These are phyloP conservation scores for Monosporascus sp. DNA, from an alignment of 2,329 filamentous ascomycete species.

Conservation along the genomic window DNA sequence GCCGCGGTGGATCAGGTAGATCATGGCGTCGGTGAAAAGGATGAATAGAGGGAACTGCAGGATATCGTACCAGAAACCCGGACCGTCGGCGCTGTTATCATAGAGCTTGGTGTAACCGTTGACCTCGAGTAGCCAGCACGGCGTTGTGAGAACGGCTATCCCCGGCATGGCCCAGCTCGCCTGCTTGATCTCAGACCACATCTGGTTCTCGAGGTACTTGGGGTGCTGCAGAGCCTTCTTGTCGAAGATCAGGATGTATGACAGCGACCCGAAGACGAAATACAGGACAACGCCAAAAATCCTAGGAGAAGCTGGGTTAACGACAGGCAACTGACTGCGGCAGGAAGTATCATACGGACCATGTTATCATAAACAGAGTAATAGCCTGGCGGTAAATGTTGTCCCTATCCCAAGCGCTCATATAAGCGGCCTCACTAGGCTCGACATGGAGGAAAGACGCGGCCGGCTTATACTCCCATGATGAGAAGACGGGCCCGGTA, in stretches of 20 bases:
- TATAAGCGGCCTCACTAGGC: constrained; percentile 71
- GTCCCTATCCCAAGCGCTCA: constrained; percentile 72
- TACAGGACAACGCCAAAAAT: constrained; percentile 81
- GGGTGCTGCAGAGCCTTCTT: constrained; percentile 84
- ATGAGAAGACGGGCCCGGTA: constrained; percentile 51
- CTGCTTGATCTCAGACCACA: constrained; percentile 78
- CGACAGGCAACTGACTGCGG: neutral
- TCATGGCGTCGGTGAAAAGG: constrained; percentile 69
- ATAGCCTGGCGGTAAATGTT: constrained; percentile 69
- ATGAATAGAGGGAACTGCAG: constrained; percentile 81
- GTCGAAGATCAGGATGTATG: constrained; percentile 87
- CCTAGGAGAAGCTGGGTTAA: constrained; percentile 44
- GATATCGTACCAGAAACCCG: constrained; percentile 71
- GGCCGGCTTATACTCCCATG: constrained; percentile 68
- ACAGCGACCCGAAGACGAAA: constrained; percentile 76
- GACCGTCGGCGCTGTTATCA: constrained; percentile 69
- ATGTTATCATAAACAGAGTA: constrained; percentile 78
- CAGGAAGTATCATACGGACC: constrained; percentile 49
- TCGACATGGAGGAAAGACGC: constrained; percentile 63
- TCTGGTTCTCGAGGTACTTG: constrained; percentile 92
- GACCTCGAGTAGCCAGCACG: constrained; percentile 78
- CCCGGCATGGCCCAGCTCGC: constrained; percentile 70
- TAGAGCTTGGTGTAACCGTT: constrained; percentile 84
- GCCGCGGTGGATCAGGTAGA: constrained; percentile 76
- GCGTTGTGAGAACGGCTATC: constrained; percentile 77